Percentiles rank a stretch among this genome's conserved stretches.
These are phyloP conservation scores for Metschnikowia colocasiae DNA, from an alignment of 805 yeast species.

Conservation along the genomic window DNA sequence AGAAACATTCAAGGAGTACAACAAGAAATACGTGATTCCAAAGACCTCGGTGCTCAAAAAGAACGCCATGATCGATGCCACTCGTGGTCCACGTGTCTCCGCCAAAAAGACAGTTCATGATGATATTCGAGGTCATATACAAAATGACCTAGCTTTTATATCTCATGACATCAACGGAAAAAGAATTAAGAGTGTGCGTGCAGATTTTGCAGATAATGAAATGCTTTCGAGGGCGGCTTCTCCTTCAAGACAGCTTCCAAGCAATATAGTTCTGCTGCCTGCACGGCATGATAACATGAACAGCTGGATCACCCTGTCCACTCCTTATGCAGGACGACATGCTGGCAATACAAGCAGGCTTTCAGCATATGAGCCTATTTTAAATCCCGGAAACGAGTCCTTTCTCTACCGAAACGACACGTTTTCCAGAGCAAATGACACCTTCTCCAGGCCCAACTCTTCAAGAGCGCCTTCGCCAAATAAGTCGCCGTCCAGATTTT, in stretches of 20 bases:
- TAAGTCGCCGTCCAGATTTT: constrained; percentile 16
- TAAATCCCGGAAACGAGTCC: constrained; percentile 12
- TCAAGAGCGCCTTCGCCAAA: constrained; percentile 17
- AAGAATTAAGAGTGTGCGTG: constrained; percentile 17
- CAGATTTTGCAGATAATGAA: constrained; percentile 10
- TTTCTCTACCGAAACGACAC: constrained; percentile 12
- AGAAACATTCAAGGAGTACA: constrained; percentile 61
- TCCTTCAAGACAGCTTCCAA: constrained; percentile 9
- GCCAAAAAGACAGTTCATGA: constrained; percentile 24
- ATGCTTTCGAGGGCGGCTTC: constrained; percentile 12
- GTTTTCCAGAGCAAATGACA: constrained; percentile 12
- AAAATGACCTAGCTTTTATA: constrained; percentile 39
- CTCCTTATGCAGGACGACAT: constrained; percentile 14
- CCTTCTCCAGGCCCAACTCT: constrained; percentile 10
- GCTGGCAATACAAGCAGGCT: constrained; percentile 11
- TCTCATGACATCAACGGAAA: constrained; percentile 49
- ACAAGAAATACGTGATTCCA: constrained; percentile 60
- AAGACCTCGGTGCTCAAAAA: constrained; percentile 46
- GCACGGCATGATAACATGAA: not conserved
- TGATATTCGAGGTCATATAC: constrained; percentile 20
- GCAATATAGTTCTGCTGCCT: not conserved
- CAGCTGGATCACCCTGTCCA: constrained; percentile 17
- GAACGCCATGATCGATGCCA: constrained; percentile 62
- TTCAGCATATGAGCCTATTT: constrained; percentile 16
- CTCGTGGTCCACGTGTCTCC: constrained; percentile 34